A percentile compares a stretch with the other conserved stretches of the same genome.
Evolutionary conservation across 1,284 basidiomycete species (phyloP).

Genomic region (Moesziomyces parantarcticus): DNA sequence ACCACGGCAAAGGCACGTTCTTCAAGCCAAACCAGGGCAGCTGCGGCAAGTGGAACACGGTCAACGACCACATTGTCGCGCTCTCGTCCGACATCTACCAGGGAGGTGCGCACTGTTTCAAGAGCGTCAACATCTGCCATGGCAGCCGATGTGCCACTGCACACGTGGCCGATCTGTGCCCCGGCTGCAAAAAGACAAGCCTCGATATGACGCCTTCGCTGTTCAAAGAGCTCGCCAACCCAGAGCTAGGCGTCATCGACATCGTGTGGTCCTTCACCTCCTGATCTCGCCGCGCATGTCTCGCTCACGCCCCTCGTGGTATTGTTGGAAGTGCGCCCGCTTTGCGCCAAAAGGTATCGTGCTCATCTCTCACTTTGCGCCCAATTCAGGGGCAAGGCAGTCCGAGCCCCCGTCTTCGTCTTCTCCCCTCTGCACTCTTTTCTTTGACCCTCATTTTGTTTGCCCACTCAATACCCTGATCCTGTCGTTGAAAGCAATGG

Average conservation of each 20-base stretch:
- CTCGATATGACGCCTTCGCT: slow-evolving; percentile 32
- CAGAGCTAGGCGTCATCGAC: slow-evolving; percentile 27
- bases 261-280: slow-evolving; percentile 30
- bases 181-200: slow-evolving; percentile 21
- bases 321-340: no score
- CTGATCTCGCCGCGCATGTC: no score
- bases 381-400: no score
- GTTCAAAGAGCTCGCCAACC: slow-evolving; percentile 31
- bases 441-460: no score
- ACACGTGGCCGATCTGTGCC: slow-evolving; percentile 36
- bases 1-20: slow-evolving; percentile 30
- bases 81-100: slow-evolving; percentile 29
- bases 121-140: slow-evolving; percentile 15
- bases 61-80: slow-evolving; percentile 35
- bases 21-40: slow-evolving; percentile 35
- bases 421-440: no score
- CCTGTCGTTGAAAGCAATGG: no score
- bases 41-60: slow-evolving; percentile 37
- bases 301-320: no score
- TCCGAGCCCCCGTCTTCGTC: no score
- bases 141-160: slow-evolving; percentile 25
- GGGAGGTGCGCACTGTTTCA: slow-evolving; percentile 25
- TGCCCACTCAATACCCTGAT: no score
- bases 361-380: no score
- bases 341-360: no score